Evolutionary conservation across 352 stramenopile genomes (phyloP).

Genomic region (Plasmopara muralis): DNA sequence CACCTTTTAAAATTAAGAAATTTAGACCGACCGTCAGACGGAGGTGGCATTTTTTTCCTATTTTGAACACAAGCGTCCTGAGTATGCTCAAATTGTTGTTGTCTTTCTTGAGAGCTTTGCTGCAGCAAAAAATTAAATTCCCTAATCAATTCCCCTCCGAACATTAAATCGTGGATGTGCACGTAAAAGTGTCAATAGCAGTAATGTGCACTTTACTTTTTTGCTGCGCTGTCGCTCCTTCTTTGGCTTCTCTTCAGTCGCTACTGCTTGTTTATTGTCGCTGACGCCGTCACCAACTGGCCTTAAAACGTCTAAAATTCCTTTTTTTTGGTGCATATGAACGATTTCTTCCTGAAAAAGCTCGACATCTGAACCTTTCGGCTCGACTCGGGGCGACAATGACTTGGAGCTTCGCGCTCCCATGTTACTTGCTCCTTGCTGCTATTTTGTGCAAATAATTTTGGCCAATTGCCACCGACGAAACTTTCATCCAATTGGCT

Average conservation of each 20-base stretch:
- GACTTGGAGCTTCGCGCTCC: constrained; percentile 54
- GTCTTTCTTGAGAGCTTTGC: constrained; percentile 13
- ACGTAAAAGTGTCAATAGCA: constrained; percentile 9
- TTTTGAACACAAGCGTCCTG: constrained; percentile 41
- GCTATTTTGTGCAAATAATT: too few relatives aligned
- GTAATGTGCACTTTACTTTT: constrained; percentile 27
- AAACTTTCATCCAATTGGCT: too few relatives aligned
- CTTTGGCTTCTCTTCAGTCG: constrained; percentile 20
- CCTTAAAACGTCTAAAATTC: background rate
- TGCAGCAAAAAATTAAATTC: constrained; percentile 18
- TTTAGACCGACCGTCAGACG: constrained; percentile 1
- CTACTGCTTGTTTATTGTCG: constrained; percentile 1
- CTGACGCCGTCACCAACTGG: background rate
- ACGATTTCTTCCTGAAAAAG: constrained; percentile 13
- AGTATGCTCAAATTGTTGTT: constrained; percentile 48
- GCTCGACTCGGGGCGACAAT: constrained; percentile 13
- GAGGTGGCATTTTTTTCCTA: constrained; percentile 16
- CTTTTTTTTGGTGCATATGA: constrained; percentile 7
- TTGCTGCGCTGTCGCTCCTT: constrained; percentile 28
- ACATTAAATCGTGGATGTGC: constrained; percentile 15
- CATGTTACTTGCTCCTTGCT: constrained; percentile 18
- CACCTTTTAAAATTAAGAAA: constrained; percentile 26
- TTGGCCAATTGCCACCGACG: too few relatives aligned
- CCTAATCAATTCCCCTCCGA: constrained; percentile 30
- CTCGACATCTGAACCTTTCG: constrained; percentile 18